Base-by-base conservation (phyloP, 331 rosid species). In the Quercus phellos region DNA sequence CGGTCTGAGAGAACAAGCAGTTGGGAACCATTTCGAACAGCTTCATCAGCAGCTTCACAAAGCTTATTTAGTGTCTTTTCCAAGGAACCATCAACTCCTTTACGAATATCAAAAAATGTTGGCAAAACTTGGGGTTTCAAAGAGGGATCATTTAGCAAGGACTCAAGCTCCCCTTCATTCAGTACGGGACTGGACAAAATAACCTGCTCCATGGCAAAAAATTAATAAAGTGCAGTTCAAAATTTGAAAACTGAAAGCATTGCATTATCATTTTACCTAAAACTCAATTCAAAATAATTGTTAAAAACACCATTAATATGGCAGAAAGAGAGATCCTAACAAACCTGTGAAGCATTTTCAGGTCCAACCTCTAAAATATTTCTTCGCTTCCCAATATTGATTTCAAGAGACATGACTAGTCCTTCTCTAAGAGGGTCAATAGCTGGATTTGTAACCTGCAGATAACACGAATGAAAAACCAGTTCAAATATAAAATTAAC, bases 351-450 rank as follows among this genome's bases (percentile, higher is more conserved):
- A 78, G 98, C 97, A 88, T 94, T 94, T 82, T 92, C 94, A 56
- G 99, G 96, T 80, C 99, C 98, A 85, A 86, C 84, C 85, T 91
- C 98, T 88, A 94, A 87, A 81, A 94, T 87, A 86, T 94, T 94
- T 83, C 85, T 38, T 71, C 99, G 87, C 85, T 88, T 88, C 81
- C 99, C 99, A 42, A 94, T 76, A 80, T 91, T 94, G 84, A 92
- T 94, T 92, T 94, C 99, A 78, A 94, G 99, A 70, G 99, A 94
- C 99, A 94, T 94, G 74, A 94, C 99, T 74, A 94, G 76, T 79
- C 99, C 99, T 88, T 94, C 99, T 86, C 98, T 85, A 66, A 94
- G 99, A 68, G 99, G 99, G 79, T 94, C 99, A 81, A 92, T 94
- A 73, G 99, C 99, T 77, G 99, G 99, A 88, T 94, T 94, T 59